Evolutionary conservation across 2,329 filamentous ascomycete species (phyloP).

Genomic region (Penicillium sp.): DNA sequence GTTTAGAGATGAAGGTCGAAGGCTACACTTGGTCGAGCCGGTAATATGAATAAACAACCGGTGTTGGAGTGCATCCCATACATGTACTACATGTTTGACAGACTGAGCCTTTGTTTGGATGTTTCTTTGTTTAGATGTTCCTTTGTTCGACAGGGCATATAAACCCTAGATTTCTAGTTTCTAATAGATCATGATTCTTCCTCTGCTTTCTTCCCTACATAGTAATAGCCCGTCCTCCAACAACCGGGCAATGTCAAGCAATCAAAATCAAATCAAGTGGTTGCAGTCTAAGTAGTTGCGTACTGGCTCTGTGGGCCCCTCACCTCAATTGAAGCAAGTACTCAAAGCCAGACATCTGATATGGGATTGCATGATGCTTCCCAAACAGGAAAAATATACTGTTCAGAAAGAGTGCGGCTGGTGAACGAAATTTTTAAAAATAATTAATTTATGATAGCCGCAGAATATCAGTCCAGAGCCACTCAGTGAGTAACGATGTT

Average conservation of each 20-base stretch:
- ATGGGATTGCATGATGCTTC: neutral
- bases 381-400: neutral
- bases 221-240: neutral
- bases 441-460: neutral
- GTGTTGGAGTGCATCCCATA: too few species aligned
- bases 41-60: neutral
- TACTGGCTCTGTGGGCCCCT: neutral
- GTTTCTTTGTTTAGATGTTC: too few species aligned
- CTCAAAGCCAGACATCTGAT: neutral
- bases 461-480: neutral
- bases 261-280: neutral
- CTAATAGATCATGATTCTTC: too few species aligned
- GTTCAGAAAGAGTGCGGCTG: neutral
- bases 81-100: too few species aligned
- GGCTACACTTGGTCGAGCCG: neutral
- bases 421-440: neutral
- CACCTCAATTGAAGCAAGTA: neutral
- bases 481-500: neutral
- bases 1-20: neutral
- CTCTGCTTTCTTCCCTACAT: too few species aligned
- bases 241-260: neutral
- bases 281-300: neutral
- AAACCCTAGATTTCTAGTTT: too few species aligned
- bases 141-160: too few species aligned
- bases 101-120: too few species aligned